Conservation (phyloP, 1,284 basidiomycete species). For the Leccinum pseudoinsigne region DNA sequence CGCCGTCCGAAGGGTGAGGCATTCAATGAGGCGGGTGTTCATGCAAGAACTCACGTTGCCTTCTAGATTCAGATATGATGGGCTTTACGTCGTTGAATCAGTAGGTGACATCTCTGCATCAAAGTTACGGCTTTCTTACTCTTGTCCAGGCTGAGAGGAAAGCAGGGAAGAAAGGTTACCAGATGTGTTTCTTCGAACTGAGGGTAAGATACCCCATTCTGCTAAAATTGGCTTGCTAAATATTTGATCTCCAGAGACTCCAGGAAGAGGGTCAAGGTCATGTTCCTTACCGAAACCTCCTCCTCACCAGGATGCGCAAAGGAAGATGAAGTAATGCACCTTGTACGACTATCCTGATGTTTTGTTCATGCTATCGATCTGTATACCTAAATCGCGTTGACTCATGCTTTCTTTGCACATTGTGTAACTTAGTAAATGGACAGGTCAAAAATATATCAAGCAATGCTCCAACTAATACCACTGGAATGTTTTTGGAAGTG, state of each 20-base stretch:
- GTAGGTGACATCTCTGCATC: conserved; percentile 13
- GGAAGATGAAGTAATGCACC: background rate
- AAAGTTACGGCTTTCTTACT: conserved; percentile 3
- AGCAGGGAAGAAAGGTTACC: conserved; percentile 19
- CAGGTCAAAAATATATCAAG: conserved; percentile 15
- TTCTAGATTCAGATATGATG: conserved; percentile 46
- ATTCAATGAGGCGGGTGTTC: too few relatives aligned
- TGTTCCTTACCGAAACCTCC: conserved; percentile 27
- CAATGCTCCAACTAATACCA: conserved; percentile 15
- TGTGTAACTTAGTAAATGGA: background rate
- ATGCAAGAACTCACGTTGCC: background rate
- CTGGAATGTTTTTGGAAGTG: conserved; percentile 11
- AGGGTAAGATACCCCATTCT: conserved; percentile 16
- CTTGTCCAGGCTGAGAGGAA: conserved; percentile 18
- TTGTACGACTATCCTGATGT: background rate
- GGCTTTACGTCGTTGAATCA: conserved; percentile 41
- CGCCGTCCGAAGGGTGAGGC: conserved; percentile 37
- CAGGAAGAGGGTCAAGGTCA: conserved; percentile 19
- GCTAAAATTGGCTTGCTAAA: background rate
- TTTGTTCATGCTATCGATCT: conserved; percentile 16
- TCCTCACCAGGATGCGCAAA: conserved; percentile 23
- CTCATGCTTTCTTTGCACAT: background rate
- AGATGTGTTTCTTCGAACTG: conserved; percentile 34
- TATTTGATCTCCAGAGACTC: conserved; percentile 19
- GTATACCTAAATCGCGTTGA: background rate